Percentiles rank a stretch among this genome's conserved stretches.
phyloP scores from a whole-genome alignment of 2,329 filamentous ascomycete genomes.

The Epichloe aotearoae region DNA sequence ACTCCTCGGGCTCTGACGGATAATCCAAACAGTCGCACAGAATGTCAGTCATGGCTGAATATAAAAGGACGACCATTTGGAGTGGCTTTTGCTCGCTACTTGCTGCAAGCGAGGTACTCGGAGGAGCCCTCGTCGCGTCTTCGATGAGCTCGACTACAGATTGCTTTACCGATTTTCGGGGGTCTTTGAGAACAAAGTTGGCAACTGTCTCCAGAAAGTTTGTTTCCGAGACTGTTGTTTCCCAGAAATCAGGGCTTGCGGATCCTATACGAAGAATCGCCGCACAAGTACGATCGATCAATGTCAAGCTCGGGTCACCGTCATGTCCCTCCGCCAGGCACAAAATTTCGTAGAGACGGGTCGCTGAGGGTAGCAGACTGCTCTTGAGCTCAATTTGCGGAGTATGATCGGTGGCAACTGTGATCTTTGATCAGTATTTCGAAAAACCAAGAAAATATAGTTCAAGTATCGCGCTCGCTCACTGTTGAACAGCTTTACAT shows the following conservation, averaged over 20 bases:
- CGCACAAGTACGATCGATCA: conserved; percentile 15
- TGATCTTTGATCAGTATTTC: background rate
- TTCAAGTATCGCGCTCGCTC: background rate
- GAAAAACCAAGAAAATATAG: background rate
- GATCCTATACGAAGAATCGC: conserved; percentile 18
- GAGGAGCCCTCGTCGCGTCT: conserved; percentile 9
- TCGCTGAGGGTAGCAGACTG: conserved; percentile 1
- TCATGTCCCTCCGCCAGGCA: conserved; percentile 11
- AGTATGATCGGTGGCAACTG: background rate
- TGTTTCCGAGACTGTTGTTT: conserved; percentile 10
- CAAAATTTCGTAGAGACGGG: conserved; percentile 14
- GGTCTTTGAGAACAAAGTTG: conserved; percentile 16
- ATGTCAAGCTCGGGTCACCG: conserved; percentile 13
- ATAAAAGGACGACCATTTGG: conserved; percentile 15
- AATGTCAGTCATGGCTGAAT: conserved; percentile 20
- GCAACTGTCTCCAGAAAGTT: conserved; percentile 12
- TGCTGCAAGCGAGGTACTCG: conserved; percentile 3
- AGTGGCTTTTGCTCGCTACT: background rate
- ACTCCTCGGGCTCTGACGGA: conserved; percentile 28
- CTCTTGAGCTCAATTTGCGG: conserved; percentile 2
- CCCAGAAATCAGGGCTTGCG: conserved; percentile 17
- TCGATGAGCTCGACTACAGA: conserved; percentile 23
- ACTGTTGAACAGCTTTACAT: conserved; percentile 17
- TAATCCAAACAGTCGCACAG: conserved; percentile 19
- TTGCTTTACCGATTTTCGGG: conserved; percentile 14